Conservation (phyloP, 805 yeast species). For the Yarrowia bubula region DNA sequence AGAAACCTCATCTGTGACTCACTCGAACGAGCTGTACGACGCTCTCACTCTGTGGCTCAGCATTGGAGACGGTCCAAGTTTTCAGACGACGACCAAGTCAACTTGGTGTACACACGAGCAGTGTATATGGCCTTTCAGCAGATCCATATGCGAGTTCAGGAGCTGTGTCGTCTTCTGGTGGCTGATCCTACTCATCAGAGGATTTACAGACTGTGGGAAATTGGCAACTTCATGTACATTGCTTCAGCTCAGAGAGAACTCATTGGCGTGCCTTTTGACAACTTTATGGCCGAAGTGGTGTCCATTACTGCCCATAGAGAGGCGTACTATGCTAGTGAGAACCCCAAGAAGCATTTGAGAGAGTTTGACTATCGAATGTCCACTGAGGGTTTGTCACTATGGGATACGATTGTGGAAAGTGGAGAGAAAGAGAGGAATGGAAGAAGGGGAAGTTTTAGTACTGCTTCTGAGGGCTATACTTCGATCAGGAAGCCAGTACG, state of each 20-base stretch:
- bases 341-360: neutral
- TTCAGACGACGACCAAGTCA: constrained; percentile 12
- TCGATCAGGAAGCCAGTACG: neutral
- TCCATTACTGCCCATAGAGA: constrained; percentile 18
- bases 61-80: constrained; percentile 6
- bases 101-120: constrained; percentile 8
- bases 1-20: neutral
- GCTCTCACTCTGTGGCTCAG: constrained; percentile 7
- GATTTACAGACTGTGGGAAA: constrained; percentile 15
- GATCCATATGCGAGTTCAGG: neutral
- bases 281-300: constrained; percentile 10
- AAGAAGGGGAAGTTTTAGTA: neutral
- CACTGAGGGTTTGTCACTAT: neutral
- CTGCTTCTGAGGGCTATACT: neutral
- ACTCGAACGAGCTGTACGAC: neutral
- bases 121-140: constrained; percentile 1
- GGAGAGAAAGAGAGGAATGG: constrained; percentile 10
- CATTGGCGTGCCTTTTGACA: constrained; percentile 18
- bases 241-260: neutral
- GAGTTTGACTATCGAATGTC: neutral
- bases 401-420: constrained; percentile 14
- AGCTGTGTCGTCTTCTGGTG: neutral
- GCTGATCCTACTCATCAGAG: neutral
- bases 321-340: constrained; percentile 8
- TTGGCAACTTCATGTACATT: constrained; percentile 15